Percentiles rank a stretch among this genome's conserved stretches.
These are phyloP conservation scores for Rhizopus stolonifer DNA, from an alignment of 371 early-diverging fungal genomes.

Conservation along the genomic window DNA sequence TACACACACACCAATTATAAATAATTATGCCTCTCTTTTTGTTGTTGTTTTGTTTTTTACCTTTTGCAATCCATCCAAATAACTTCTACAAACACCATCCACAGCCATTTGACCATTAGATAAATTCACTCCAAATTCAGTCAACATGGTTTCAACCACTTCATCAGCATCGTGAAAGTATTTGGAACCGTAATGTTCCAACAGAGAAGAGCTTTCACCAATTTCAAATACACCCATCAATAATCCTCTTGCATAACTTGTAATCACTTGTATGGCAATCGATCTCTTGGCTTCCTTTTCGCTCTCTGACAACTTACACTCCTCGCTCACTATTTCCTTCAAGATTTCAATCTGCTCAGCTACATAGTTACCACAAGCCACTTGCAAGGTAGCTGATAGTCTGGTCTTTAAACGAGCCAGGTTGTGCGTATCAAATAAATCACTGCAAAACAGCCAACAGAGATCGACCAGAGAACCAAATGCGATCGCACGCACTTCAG, in stretches of 20 bases:
- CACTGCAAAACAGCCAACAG: constrained; percentile 59
- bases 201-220: constrained; percentile 27
- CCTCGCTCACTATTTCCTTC: constrained; percentile 14
- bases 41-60: constrained; percentile 20
- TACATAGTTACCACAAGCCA: constrained; percentile 33
- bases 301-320: background rate
- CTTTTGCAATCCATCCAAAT: constrained; percentile 41
- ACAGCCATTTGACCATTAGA: constrained; percentile 26
- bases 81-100: constrained; percentile 34
- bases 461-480: constrained; percentile 53
- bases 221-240: constrained; percentile 46
- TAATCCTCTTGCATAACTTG: constrained; percentile 34
- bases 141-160: constrained; percentile 46
- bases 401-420: constrained; percentile 33
- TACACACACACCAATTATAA: too few relatives aligned
- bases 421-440: constrained; percentile 38
- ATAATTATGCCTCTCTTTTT: too few relatives aligned
- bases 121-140: constrained; percentile 37
- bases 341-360: constrained; percentile 33
- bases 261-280: constrained; percentile 14
- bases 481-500: constrained; percentile 27
- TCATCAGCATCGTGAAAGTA: constrained; percentile 47
- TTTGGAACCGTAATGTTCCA: constrained; percentile 41
- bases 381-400: constrained; percentile 44
- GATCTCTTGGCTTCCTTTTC: constrained; percentile 6